These are phyloP conservation scores for Chaetomium tenue DNA, from an alignment of 495 filamentous ascomycete genomes.

Conservation along the genomic window DNA sequence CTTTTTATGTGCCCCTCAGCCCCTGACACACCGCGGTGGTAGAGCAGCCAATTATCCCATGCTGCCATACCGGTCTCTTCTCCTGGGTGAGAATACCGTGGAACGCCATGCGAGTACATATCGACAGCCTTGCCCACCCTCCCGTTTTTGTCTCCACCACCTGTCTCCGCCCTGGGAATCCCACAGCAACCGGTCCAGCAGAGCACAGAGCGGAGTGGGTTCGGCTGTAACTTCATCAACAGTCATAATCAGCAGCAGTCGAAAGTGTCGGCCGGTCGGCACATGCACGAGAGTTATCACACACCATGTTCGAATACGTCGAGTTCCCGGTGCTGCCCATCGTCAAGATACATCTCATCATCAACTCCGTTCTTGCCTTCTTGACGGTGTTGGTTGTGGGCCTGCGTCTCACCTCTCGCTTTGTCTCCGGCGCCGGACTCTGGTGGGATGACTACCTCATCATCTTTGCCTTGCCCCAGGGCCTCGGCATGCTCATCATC, in stretches of 20 bases:
- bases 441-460: conserved; percentile 41
- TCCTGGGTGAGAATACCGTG: not conserved
- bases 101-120: not conserved
- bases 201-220: not conserved
- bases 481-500: conserved; percentile 31
- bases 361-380: conserved; percentile 27
- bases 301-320: conserved; percentile 21
- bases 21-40: not conserved
- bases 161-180: not conserved
- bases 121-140: not conserved
- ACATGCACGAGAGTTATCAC: not conserved
- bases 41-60: not conserved
- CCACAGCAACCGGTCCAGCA: not conserved
- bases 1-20: not conserved
- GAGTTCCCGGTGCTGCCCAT: conserved; percentile 18
- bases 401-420: conserved; percentile 24
- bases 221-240: not conserved
- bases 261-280: not conserved
- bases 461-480: conserved; percentile 29
- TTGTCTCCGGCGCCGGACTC: conserved; percentile 26
- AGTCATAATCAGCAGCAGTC: not conserved
- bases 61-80: not conserved
- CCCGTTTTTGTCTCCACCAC: not conserved
- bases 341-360: conserved; percentile 26
- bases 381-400: conserved; percentile 22